Evolutionary conservation across 202 grass and related monocot species (phyloP), one percentile per base, ranked within the genome.

Genomic region (Saccharum hybrid): DNA sequence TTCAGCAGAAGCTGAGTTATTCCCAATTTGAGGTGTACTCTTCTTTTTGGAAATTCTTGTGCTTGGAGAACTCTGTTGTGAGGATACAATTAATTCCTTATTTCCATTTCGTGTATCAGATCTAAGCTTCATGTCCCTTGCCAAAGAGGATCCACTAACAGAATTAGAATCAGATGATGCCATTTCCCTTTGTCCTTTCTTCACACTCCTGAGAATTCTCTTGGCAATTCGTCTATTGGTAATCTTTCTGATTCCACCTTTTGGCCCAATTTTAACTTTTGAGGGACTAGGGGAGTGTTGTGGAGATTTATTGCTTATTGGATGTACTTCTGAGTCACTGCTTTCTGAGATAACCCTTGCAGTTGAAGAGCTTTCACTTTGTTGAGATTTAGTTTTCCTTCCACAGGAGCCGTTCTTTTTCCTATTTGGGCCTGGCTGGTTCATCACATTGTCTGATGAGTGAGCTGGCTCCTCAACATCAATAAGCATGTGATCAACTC

Each of bases 271-370:
- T 79, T 94, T 94, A 74, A 66, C 66, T 92, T 92, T 92, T 45
- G 82, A 85, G 2, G 80, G 76, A 41, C 74, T 82, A 78, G 79
- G 76, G 71, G 88, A 87, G 26, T 88, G 84, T 71, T 84, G 88
- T 21, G 67, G 60, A 74, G 86, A 93, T 87, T 79, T 90, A 86
- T 74, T 87, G 42, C 84, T 84, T 82, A 66, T 48, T 26, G 76
- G 76, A 72, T 68, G 86, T 74, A 88, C 72, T 87, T 97, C 92
- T 79, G 94, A 97, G 21, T 92, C 90, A 5, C 90, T 98, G 72
- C 93, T 98, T 81, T 98, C 93, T 68, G 96, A 94, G 81, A 86
- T 84, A 90, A 83, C 63, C 76, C 75, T 92, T 85, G 88, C 91
- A 73, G 75, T 94, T 87, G 96, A 94, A 86, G 93, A 94, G 63